phyloP scores from a whole-genome alignment of 2,329 filamentous ascomycete species.

The Cephalotrichum gorgonifer region DNA sequence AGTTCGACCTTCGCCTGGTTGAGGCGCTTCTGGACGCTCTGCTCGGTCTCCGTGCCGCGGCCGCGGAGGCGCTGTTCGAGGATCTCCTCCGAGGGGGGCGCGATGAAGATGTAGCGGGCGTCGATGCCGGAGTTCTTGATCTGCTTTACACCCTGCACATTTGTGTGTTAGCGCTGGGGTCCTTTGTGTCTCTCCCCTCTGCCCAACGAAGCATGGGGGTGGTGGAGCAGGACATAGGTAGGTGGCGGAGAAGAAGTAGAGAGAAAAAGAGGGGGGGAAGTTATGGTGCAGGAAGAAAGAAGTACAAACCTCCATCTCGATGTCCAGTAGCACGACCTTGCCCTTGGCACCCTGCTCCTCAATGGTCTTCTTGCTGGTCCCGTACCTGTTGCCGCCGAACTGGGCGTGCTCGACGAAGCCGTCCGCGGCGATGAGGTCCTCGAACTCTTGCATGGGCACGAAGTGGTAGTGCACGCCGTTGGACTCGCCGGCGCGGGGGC shows the following conservation, averaged over 20 bases:
- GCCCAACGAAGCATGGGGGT: no score
- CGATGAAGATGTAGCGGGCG: slow-evolving; percentile 76
- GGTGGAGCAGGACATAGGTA: not conserved
- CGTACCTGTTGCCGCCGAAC: slow-evolving; percentile 81
- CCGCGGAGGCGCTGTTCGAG: slow-evolving; percentile 67
- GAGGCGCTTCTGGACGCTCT: slow-evolving; percentile 58
- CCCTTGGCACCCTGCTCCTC: slow-evolving; percentile 62
- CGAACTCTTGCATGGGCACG: slow-evolving; percentile 55
- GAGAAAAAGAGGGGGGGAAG: not conserved
- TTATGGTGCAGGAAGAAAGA: not conserved
- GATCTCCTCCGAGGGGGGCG: slow-evolving; percentile 62
- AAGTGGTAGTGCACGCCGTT: slow-evolving; percentile 78
- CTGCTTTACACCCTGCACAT: slow-evolving; percentile 67
- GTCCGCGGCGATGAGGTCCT: slow-evolving; percentile 52
- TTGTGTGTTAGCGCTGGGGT: not conserved
- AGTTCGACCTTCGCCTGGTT: slow-evolving; percentile 65
- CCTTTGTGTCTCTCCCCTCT: not conserved
- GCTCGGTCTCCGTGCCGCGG: slow-evolving; percentile 69
- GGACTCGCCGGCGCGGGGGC: slow-evolving; percentile 63
- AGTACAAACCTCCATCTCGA: slow-evolving; percentile 76
- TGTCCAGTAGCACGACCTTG: slow-evolving; percentile 75
- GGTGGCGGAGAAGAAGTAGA: not conserved
- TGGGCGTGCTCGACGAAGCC: slow-evolving; percentile 81
- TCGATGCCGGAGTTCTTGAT: slow-evolving; percentile 66
- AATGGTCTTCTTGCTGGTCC: slow-evolving; percentile 72